These are phyloP conservation scores for Lasiosphaeria hispida DNA, from an alignment of 495 filamentous ascomycete genomes.

Conservation along the genomic window DNA sequence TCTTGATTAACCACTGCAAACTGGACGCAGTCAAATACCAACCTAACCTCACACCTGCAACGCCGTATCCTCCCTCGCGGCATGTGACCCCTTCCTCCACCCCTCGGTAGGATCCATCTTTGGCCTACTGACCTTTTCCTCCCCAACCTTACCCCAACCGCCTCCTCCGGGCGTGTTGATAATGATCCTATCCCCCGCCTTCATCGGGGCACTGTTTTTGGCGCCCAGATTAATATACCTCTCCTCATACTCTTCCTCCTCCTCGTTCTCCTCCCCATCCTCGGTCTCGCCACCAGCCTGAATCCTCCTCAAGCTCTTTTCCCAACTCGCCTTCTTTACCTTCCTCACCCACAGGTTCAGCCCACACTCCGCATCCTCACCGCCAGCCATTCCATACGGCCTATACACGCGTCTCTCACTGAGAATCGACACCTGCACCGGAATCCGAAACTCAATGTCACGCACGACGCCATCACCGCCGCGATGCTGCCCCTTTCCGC, in stretches of 20 bases:
- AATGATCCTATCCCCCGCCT: constrained; percentile 83
- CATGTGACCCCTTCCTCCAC: constrained; percentile 62
- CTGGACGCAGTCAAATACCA: no score
- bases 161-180: constrained; percentile 68
- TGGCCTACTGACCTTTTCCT: constrained; percentile 44
- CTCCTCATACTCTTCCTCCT: constrained; percentile 54
- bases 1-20: no score
- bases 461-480: constrained; percentile 90
- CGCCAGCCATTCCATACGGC: constrained; percentile 88
- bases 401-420: constrained; percentile 82
- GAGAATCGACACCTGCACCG: constrained; percentile 84
- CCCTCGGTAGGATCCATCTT: constrained; percentile 53
- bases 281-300: constrained; percentile 20
- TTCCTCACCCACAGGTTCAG: constrained; percentile 84
- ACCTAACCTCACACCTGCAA: constrained; percentile 38
- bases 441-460: constrained; percentile 92
- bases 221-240: constrained; percentile 79
- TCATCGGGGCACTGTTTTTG: constrained; percentile 90
- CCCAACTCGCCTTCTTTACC: constrained; percentile 50
- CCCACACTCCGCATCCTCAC: constrained; percentile 74
- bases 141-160: constrained; percentile 64
- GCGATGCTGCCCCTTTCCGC: constrained; percentile 69
- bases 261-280: constrained; percentile 30
- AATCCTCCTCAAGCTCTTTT: constrained; percentile 38
- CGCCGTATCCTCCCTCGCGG: constrained; percentile 51